Evolutionary conservation across 192 early-diverging fungal species (phyloP).

Genomic region (Chytriomyces confervae): DNA sequence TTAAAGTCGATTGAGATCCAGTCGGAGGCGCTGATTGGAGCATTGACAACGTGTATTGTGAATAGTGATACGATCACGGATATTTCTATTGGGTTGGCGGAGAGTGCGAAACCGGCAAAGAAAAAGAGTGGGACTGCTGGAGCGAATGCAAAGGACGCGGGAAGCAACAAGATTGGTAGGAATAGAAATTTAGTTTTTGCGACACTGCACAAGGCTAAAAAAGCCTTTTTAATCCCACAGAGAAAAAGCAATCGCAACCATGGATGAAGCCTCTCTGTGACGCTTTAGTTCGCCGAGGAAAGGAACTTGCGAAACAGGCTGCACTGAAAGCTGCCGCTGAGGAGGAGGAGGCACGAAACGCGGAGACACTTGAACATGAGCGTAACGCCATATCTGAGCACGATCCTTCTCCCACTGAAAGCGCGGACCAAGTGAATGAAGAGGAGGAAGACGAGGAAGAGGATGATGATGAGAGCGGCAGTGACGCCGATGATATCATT

Average conservation of each 20-base stretch:
- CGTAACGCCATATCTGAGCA: not conserved
- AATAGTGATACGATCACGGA: not conserved
- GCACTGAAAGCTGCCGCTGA: too few species aligned
- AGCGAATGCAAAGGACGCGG: not conserved
- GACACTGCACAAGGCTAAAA: too few species aligned
- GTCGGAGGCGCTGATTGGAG: not conserved
- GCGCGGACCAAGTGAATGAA: not conserved
- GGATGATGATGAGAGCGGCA: not conserved
- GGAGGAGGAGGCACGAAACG: too few species aligned
- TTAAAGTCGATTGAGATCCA: not conserved
- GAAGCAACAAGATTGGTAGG: not conserved
- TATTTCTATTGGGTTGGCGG: not conserved
- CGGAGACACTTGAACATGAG: not conserved
- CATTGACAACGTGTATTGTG: constrained; percentile 1
- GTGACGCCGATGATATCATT: too few species aligned
- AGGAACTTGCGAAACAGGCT: not conserved
- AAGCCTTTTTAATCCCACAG: too few species aligned
- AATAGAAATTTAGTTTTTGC: not conserved
- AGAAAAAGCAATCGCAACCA: not conserved
- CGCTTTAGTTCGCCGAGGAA: constrained; percentile 8
- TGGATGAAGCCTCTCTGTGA: constrained; percentile 26
- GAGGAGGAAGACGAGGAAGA: too few species aligned
- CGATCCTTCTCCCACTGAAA: not conserved
- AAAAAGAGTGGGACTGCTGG: not conserved
- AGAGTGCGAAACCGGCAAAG: not conserved